These are phyloP conservation scores for Letharia lupina DNA, from an alignment of 495 filamentous ascomycete species.

Conservation along the genomic window DNA sequence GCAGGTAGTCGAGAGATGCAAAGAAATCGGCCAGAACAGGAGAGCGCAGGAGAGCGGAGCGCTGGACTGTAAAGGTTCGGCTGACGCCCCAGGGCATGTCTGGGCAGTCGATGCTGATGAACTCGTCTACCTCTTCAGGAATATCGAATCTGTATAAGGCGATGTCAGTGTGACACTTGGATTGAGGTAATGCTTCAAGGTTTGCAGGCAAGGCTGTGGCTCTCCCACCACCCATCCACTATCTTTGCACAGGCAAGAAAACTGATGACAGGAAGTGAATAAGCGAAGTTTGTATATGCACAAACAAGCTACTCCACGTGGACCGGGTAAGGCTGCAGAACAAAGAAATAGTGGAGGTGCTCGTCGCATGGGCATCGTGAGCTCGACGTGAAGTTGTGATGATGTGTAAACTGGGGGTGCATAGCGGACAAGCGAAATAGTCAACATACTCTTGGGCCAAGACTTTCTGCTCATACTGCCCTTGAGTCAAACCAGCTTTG, in stretches of 20 bases:
- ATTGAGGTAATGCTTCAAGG: neutral
- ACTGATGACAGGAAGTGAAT: neutral
- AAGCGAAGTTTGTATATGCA: neutral
- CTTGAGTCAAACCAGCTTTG: conserved; percentile 18
- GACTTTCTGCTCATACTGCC: conserved; percentile 19
- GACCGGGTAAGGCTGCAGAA: conserved; percentile 1
- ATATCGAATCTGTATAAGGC: neutral
- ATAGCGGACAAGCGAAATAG: neutral
- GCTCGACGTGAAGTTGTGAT: neutral
- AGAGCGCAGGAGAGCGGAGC: conserved; percentile 20
- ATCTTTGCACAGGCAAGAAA: neutral
- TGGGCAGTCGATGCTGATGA: conserved; percentile 20
- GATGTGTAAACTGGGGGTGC: neutral
- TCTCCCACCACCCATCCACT: neutral
- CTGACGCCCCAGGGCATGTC: neutral
- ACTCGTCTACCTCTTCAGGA: conserved; percentile 15
- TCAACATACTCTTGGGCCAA: conserved; percentile 14
- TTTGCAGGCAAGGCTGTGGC: neutral
- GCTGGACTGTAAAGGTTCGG: conserved; percentile 13
- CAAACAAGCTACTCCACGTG: neutral
- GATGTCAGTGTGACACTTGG: neutral
- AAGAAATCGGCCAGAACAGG: conserved; percentile 23
- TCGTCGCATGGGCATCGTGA: neutral
- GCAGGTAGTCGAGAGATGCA: conserved; percentile 19
- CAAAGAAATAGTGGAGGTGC: neutral